Base-by-base conservation (phyloP, 2,329 filamentous ascomycete species). In the Scleromitrula shiraiana region DNA sequence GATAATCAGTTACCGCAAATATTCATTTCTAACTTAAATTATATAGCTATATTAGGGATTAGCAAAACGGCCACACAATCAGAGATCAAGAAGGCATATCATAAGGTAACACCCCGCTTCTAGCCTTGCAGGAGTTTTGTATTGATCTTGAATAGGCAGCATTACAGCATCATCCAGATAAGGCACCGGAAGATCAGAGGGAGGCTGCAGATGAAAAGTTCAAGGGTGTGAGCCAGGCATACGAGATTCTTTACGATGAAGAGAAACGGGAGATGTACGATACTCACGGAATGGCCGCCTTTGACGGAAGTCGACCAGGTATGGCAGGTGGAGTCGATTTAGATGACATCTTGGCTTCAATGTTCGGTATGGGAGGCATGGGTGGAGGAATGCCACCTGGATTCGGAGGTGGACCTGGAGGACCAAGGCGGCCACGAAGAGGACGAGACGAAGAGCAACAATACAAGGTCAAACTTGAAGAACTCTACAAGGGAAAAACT, bases 401-500 rank as follows among this genome's bases (percentile, higher is more conserved):
- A 49, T 59, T 60, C 38, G 52, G 54, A 35, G 62, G 45, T 38
- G 59, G 56, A 22, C 60, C 62, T 17, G 65, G 62, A 27, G 73
- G 76, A 3, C 78, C 80, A 9, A 73, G 72, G 56, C 74, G 76
- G 56, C 82, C 82, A 20, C 75, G 83, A 51, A 85, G 82, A 59
- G 89, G 91, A 38, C 80, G 78, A 45, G 83, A 90, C 57, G 91
- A 96, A 67, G 84, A 95, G 65, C 88, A 95, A 61, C 80, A 88
- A 59, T 97, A 98, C 69, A 83, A 89, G 65, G 87, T 97, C 50
- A 85, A 82, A 2, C 71, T 98, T 51, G 93, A 97, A 66, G 93
- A 98, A 68, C 75, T 98, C 26, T 98, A 97, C 77, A 96, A 95
- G 71, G 93, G 93, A 61, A 96, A 97, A 75, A 96, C 93, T 1